Base-by-base conservation (phyloP, 2,329 filamentous ascomycete species). In the Tolypocladium guangdongense region DNA sequence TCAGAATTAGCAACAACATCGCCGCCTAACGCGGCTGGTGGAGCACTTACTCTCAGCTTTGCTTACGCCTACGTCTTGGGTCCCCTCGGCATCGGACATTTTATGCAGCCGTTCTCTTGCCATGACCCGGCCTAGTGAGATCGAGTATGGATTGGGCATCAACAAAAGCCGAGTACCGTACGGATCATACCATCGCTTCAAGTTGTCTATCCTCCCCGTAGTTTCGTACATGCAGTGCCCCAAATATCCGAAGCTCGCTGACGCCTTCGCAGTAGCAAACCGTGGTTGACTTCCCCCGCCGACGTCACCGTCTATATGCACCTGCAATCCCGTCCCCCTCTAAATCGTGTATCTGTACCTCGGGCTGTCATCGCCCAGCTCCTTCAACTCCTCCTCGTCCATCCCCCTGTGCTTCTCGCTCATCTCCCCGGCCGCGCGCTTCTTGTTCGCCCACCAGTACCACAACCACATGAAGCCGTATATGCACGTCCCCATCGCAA, bases 391-490 rank as follows among this genome's bases (percentile, higher is more conserved):
- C 7, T 77, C 74, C 36, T 77, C 74, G 0, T 66, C 66, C 64
- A 78, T 56, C 3, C 64, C 65, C 36, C 66, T 62, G 51, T 78
- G 65, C 56, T 69, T 67, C 2, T 72, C 64, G 18, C 66, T 63
- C 43, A 73, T 51, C n/a, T 64, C 58, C 0, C 73, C 74, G 0
- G 59, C 64, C 4, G 70, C 69, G 1, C 77, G 70, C 54, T 61
- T 66, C 57, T 65, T 69, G 55, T 85, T 85, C 61, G 73, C 67
- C 58, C 37, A 64, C 32, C 62, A 60, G 58, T 78, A 80, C 68
- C 73, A 80, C 56, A 73, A 67, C 76, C 76, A 82, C 68, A 85
- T 71, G 32, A 78, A 67, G 3, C 66, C 74, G 59, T 80, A 84
- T 5, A 82, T 67, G 32, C 74, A 49, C 0, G 73, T 75, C 1